Evolutionary conservation across 495 filamentous ascomycete species (phyloP).

Genomic region (Daldinia decipiens): DNA sequence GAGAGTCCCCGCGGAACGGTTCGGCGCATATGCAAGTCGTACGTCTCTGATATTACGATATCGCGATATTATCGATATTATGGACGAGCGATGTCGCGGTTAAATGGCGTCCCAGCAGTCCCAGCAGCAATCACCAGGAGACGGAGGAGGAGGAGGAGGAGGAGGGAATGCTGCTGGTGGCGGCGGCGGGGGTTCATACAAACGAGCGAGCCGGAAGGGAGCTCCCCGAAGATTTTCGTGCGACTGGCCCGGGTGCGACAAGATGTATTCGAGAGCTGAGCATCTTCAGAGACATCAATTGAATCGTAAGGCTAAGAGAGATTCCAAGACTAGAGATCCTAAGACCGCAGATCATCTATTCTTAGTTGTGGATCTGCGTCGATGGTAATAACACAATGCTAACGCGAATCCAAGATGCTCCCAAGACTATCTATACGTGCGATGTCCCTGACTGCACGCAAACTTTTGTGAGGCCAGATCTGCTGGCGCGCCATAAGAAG

Average conservation of each 20-base stretch:
- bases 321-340: constrained; percentile 1
- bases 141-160: constrained; percentile 9
- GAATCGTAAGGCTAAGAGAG: constrained; percentile 51
- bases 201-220: constrained; percentile 62
- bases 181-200: constrained; percentile 46
- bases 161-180: constrained; percentile 8
- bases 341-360: constrained; percentile 13
- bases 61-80: constrained; percentile 7
- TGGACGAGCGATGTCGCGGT: constrained; percentile 47
- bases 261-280: constrained; percentile 94
- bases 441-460: constrained; percentile 89
- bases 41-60: constrained; percentile 12
- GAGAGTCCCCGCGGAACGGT: constrained; percentile 31
- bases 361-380: not conserved
- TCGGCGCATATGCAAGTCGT: constrained; percentile 42
- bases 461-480: constrained; percentile 91
- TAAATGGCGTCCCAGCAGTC: constrained; percentile 49
- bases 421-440: constrained; percentile 94
- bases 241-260: constrained; percentile 84
- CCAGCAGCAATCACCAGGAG: constrained; percentile 43
- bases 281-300: constrained; percentile 75
- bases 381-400: constrained; percentile 62
- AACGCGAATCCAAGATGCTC: constrained; percentile 76
- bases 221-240: constrained; percentile 75
- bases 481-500: constrained; percentile 90